Conservation (phyloP, 768 basidiomycete species). For the Lentinula aciculospora region DNA sequence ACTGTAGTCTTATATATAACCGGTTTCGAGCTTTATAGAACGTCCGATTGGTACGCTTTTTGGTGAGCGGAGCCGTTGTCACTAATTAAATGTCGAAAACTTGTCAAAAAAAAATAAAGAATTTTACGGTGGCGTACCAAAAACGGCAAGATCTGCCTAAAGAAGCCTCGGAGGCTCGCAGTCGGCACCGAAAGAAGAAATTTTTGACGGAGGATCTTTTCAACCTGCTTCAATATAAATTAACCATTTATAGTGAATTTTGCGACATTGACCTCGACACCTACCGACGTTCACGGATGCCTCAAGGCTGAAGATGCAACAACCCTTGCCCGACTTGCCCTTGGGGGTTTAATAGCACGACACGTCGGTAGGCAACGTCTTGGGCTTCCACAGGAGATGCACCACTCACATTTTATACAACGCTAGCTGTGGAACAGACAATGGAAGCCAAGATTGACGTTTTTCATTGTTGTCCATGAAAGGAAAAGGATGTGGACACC, state of each 20-base stretch:
- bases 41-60: slow-evolving; percentile 1
- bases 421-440: background rate
- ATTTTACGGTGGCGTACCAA: background rate
- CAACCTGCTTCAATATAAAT: background rate
- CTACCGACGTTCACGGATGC: background rate
- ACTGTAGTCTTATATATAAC: background rate
- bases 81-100: background rate
- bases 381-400: background rate
- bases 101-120: background rate
- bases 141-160: background rate
- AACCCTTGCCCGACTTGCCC: background rate
- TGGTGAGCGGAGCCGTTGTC: background rate
- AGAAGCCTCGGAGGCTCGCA: background rate
- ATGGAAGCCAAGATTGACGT: background rate
- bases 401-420: background rate
- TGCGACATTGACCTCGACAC: background rate
- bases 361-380: background rate
- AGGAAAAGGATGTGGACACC: background rate
- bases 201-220: background rate
- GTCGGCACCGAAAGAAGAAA: slow-evolving; percentile 1
- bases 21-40: too few relatives aligned
- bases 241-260: background rate
- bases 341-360: too few relatives aligned
- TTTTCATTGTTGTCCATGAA: background rate
- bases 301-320: background rate